Evolutionary conservation across 257 asterid species (phyloP), one percentile per base, ranked within the genome.

Genomic region (Capsicum rhomboideum): DNA sequence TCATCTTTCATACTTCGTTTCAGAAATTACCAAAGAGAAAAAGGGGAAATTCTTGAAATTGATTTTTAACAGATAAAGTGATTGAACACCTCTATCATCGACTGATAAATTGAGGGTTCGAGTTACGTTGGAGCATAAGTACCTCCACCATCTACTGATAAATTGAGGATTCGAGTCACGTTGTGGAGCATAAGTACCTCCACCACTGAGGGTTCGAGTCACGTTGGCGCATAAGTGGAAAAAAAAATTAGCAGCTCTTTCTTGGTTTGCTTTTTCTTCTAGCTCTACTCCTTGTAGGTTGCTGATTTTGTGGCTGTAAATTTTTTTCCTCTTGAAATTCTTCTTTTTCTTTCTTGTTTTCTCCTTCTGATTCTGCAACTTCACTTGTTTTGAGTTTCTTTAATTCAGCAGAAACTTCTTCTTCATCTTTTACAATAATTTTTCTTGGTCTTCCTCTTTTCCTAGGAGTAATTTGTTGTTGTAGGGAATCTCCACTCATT

Each of bases 401-500:
- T 42, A 86, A 81, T 71, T 88, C 87, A 20, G 26, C 90, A 59
- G 40, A 86, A 53, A 44, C 84, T 1, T 83, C 90, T 59, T 87
- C 84, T 83, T 85, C 83, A 79, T 78, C 84, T 23, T 86, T 84
- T 13, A 82, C 79, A 49, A 86, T 58, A 44, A 83, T 78, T 85
- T 92, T 93, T 46, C 93, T 75, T 11, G 97, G 97, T 74, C 97
- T 89, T 46, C 97, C 97, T 88, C 97, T 91, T 85, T 93, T 93
- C 63, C 95, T 86, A 23, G 91, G 94, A 72, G 87, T 84, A 78
- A 63, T 82, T 17, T 40, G 66, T 71, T 80, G 84, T 78, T 53
- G 87, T 69, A 80, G 87, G 40, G 67, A 82, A 50, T 63, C 91
- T 83, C 79, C 87, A 49, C 86, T 87, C 85, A 85, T 55, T 82